phyloP scores from a whole-genome alignment of 2,329 filamentous ascomycete species.

The Knoxdaviesia capensis region DNA sequence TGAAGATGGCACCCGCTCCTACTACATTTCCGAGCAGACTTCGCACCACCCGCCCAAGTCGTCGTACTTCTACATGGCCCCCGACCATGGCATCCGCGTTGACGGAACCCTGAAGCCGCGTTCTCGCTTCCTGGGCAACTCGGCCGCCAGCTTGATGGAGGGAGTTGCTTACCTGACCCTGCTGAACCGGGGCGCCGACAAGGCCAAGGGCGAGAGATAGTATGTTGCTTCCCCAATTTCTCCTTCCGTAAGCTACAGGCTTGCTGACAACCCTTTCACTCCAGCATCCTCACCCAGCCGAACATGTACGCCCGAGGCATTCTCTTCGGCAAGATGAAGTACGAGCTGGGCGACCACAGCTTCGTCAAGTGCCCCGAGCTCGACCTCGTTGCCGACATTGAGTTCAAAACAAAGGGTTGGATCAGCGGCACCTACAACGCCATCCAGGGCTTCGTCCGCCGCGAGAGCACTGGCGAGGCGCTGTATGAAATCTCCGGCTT shows the following conservation, averaged over 20 bases:
- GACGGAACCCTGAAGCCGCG: slow-evolving; percentile 89
- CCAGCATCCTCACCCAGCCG: slow-evolving; percentile 81
- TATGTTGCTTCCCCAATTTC: slow-evolving; percentile 23
- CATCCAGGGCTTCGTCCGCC: slow-evolving; percentile 79
- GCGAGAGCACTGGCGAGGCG: slow-evolving; percentile 65
- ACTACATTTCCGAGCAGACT: slow-evolving; percentile 95
- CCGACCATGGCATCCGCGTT: slow-evolving; percentile 81
- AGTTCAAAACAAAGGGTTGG: slow-evolving; percentile 98
- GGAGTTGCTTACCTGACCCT: slow-evolving; percentile 75
- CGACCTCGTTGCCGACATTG: slow-evolving; percentile 71
- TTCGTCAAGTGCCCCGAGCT: slow-evolving; percentile 81
- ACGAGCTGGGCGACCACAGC: slow-evolving; percentile 92
- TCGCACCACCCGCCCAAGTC: slow-evolving; percentile 97
- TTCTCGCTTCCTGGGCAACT: slow-evolving; percentile 92
- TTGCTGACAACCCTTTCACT: neutral
- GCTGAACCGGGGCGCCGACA: slow-evolving; percentile 52
- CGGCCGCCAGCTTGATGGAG: slow-evolving; percentile 95
- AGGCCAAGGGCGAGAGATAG: slow-evolving; percentile 64
- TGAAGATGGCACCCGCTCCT: slow-evolving; percentile 62
- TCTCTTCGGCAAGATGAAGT: slow-evolving; percentile 98
- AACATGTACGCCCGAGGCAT: slow-evolving; percentile 99
- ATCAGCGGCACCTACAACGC: slow-evolving; percentile 92
- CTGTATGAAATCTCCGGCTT: slow-evolving; percentile 83
- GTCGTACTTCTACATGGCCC: slow-evolving; percentile 97
- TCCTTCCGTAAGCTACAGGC: neutral